Conservation (phyloP, 2,329 filamentous ascomycete genomes). For the Aspergillus ibericus region DNA sequence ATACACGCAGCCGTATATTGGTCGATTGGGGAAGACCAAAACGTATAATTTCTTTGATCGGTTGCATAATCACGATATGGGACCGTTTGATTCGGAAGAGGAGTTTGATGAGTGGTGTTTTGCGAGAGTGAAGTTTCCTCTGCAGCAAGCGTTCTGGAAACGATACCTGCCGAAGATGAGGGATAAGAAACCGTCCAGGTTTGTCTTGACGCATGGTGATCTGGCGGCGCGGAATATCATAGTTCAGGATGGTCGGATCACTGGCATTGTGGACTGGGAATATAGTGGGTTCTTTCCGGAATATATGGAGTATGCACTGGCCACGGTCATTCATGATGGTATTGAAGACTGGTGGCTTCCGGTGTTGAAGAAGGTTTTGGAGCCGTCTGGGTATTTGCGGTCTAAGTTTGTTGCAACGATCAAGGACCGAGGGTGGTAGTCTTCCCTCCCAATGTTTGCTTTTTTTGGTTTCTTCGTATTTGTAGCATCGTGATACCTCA, state of each 20-base stretch:
- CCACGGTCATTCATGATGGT: not conserved
- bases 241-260: constrained; percentile 22
- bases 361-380: not conserved
- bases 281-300: constrained; percentile 42
- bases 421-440: not conserved
- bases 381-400: not conserved
- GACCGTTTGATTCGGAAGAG: constrained; percentile 25
- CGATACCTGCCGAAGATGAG: constrained; percentile 12
- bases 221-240: constrained; percentile 29
- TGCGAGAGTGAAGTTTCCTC: constrained; percentile 10
- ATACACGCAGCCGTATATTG: constrained; percentile 16
- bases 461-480: not conserved
- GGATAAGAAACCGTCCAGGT: constrained; percentile 12
- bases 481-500: not conserved
- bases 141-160: constrained; percentile 17
- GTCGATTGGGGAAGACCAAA: constrained; percentile 14
- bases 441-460: not conserved
- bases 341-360: not conserved
- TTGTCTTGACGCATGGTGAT: constrained; percentile 11
- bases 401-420: not conserved
- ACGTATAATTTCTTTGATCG: constrained; percentile 17
- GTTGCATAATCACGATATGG: constrained; percentile 15
- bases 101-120: constrained; percentile 24
- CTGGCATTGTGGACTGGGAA: constrained; percentile 43
- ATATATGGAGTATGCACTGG: constrained; percentile 28